Evolutionary conservation across 2,329 filamentous ascomycete species (phyloP).

Genomic region (Ceratocystis ficicola): DNA sequence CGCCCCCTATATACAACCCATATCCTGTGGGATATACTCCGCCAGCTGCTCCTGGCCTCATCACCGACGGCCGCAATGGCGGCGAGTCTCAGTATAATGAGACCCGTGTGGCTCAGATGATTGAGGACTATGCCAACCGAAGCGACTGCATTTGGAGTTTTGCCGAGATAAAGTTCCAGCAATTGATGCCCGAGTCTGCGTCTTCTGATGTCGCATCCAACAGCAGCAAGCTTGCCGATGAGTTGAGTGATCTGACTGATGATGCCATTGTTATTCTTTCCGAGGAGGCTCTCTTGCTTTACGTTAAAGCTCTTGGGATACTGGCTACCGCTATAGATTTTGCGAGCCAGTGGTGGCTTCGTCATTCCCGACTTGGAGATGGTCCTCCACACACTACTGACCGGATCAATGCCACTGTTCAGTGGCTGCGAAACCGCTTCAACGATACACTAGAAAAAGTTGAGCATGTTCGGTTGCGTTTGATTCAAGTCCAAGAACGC

Average conservation of each 20-base stretch:
- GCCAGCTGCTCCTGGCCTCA: conserved; percentile 46
- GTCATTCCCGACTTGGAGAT: conserved; percentile 56
- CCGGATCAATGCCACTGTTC: conserved; percentile 83
- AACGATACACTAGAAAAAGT: conserved; percentile 97
- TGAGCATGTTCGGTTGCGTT: conserved; percentile 78
- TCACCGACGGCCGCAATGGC: conserved; percentile 53
- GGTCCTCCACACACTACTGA: conserved; percentile 42
- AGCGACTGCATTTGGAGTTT: conserved; percentile 97
- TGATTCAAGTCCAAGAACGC: conserved; percentile 73
- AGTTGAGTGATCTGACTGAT: conserved; percentile 57
- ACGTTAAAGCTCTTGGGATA: conserved; percentile 84
- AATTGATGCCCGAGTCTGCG: conserved; percentile 72
- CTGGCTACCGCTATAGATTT: conserved; percentile 93
- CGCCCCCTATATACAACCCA: conserved; percentile 65
- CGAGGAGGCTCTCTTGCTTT: conserved; percentile 88
- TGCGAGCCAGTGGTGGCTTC: conserved; percentile 81
- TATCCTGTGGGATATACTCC: conserved; percentile 56
- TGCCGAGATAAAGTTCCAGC: conserved; percentile 96
- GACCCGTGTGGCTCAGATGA: conserved; percentile 59
- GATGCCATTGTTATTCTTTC: conserved; percentile 79
- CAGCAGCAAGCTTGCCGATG: neutral
- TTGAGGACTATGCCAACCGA: conserved; percentile 83
- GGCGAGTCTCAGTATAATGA: conserved; percentile 61
- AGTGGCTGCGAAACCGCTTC: conserved; percentile 88
- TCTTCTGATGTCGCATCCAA: conserved; percentile 26